Base-by-base conservation (phyloP, 1,139 yeast species). In the Yamadazyma mexicana region DNA sequence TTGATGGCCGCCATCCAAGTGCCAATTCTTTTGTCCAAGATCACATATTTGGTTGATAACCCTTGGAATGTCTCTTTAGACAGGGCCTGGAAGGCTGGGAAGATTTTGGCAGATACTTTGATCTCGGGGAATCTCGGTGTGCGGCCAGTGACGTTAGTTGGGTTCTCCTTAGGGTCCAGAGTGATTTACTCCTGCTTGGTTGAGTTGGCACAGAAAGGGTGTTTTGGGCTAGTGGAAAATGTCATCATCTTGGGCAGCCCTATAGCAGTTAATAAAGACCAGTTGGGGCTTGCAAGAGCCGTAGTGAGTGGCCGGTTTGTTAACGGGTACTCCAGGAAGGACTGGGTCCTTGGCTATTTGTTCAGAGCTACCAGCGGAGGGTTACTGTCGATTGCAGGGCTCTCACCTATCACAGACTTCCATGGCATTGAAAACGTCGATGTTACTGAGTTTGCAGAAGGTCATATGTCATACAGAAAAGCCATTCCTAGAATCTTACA, bases 61-160 rank as follows among this genome's bases (percentile, higher is more conserved):
- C 99, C 98, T 0, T 94, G 98, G 98, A 91, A 84, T 55, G 98
- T 92, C 4, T 91, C 98, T 0, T 69, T 94, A 44, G 98, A 92
- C 61, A 75, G 99, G 46, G 98, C 99, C 0, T 91, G 98, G 97
- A 77, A 91, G 37, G 95, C 98, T 0, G 99, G 99, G 2, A 70
- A 82, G 45, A 81, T 94, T 35, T 62, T 94, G 42, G 98, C 98
- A 0, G 98, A 94, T 56, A 87, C 97, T 0, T 66, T 94, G 33
- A 79, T 89, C 40, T 77, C 89, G 7, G 85, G 95, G 25, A 91
- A 88, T 58, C 67, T 94, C 51, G 99, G 99, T 7, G 88, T 85
- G 12, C 70, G 99, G 35, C 99, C 99, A 1, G 79, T 89, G 1
- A 91, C 98, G 0, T 66, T 94, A 10, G 88, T 94, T 18, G 98